Evolutionary conservation across 1,139 yeast species (phyloP), one percentile per base, ranked within the genome.

Genomic region (Arxiozyma slooffiae): DNA sequence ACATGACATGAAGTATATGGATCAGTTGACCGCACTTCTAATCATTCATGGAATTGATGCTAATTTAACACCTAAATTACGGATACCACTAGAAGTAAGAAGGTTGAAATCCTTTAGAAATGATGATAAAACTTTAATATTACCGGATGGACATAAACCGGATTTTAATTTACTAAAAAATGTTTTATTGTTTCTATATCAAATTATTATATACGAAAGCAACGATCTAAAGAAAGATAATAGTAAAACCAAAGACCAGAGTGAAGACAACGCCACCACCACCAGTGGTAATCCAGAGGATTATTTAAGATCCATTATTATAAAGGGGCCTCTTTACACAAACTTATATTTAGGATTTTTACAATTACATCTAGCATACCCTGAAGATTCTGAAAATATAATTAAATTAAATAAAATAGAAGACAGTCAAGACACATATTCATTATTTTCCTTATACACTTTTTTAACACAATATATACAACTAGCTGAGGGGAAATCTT

Each of bases 1-100:
- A 11, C 90, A 87, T 60, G 97, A 90, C 63, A 80, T 90, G 73
- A 83, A 81, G 62, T 77, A 80, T 2, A 78, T 90, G 53, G 82
- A 86, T 47, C 77, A 75, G 30, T 62, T 90, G 46, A 67, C 83
- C 24, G 84, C 83, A 54, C 55, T 82, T 17, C 71, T 90, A 2
- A 78, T 89, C 0, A 67, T 84, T 1, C 83, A 80, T 54, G 92
- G 95, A 0, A 73, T 89, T 0, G 85, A 84, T 56, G 80, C 92
- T 0, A 77, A 80, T 36, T 58, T 87, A 3, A 77, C 80, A 1
- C 56, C 64, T 37, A 76, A 76, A 2, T 73, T 81, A 17, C 88
- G 92, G 0, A 75, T 87, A 5, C 89, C 94, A 0, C 64, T 85
- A 34, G 81, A 75, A 4, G 76, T 80, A 55, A 70, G 95, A 57